Evolutionary conservation across 768 basidiomycete genomes (phyloP), one percentile per base, ranked within the genome.

Genomic region (Stropharia rugosoannulata): DNA sequence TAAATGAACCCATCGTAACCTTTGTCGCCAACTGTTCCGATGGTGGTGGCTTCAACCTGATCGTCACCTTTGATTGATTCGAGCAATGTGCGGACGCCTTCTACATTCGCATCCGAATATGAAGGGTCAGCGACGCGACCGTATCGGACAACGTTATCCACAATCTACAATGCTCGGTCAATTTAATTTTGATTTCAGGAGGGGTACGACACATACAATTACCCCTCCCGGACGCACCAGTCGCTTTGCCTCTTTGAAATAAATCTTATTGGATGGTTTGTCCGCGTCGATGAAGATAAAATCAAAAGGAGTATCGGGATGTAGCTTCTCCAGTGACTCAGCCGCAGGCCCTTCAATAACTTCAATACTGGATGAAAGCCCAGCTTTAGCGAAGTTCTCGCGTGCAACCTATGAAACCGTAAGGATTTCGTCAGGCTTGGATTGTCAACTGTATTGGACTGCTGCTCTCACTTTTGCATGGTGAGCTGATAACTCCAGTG

Each of bases 261-360:
- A 88, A 4, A 73, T 71, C 19, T 73, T 51, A 58, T 84, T 84
- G 39, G 73, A 75, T 4, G 70, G 66, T 64, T 89, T 89, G 71
- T 89, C 85, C 6, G 86, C 88, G 68, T 89, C 87, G 58, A 89
- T 86, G 74, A 89, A 90, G 2, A 76, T 75, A 16, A 90, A 67
- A 66, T 89, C 87, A 65, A 86, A 89, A 1, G 77, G 78, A 6
- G 25, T 32, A 13, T 48, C 39, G 6, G 83, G 67, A 6, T 75
- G 69, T 32, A 89, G 68, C 41, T 69, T 73, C 19, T 68, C 69
- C 41, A 89, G 71, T 0, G 79, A 76, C 4, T 84, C 79, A 3
- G 70, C 68, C 1, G 83, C 86, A 35, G 77, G 73, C 0, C 84
- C 85, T 32, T 80, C 66, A 42, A 83, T 71, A 36, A 86, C 67